Evolutionary conservation across 345 rosid species (phyloP).

Genomic region (Clausena lansium): DNA sequence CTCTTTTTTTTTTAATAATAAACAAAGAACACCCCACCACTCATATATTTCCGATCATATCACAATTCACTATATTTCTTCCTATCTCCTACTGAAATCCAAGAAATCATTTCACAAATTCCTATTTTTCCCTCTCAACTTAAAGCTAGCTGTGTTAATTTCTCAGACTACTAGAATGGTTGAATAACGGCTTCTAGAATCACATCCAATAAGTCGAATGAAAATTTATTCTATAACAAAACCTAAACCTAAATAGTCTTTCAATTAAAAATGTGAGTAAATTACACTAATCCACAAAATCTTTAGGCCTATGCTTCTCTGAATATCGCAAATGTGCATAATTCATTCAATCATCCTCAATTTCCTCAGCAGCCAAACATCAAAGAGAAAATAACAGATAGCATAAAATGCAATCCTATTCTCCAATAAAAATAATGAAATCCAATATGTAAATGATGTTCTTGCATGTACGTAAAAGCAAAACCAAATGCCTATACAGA

Average conservation of each 20-base stretch:
- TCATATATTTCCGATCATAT: background rate
- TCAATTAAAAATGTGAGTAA: background rate
- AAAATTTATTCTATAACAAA: background rate
- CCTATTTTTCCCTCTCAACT: no score
- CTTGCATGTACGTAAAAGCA: background rate
- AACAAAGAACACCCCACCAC: background rate
- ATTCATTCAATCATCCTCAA: background rate
- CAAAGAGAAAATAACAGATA: conserved; percentile 5
- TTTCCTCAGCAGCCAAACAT: conserved; percentile 20
- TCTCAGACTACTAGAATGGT: background rate
- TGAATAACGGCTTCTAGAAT: background rate
- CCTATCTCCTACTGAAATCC: background rate
- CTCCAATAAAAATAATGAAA: background rate
- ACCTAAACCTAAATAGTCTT: background rate
- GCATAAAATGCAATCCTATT: background rate
- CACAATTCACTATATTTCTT: background rate
- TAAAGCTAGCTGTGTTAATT: no score
- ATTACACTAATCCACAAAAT: background rate
- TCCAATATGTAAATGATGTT: background rate
- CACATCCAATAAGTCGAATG: background rate
- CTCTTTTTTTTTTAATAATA: no score
- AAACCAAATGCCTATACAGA: conserved; percentile 3
- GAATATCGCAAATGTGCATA: background rate
- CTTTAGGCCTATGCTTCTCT: background rate
- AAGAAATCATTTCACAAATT: background rate